Evolutionary conservation across 2,329 filamentous ascomycete species (phyloP).

Genomic region (Alternaria sp.): DNA sequence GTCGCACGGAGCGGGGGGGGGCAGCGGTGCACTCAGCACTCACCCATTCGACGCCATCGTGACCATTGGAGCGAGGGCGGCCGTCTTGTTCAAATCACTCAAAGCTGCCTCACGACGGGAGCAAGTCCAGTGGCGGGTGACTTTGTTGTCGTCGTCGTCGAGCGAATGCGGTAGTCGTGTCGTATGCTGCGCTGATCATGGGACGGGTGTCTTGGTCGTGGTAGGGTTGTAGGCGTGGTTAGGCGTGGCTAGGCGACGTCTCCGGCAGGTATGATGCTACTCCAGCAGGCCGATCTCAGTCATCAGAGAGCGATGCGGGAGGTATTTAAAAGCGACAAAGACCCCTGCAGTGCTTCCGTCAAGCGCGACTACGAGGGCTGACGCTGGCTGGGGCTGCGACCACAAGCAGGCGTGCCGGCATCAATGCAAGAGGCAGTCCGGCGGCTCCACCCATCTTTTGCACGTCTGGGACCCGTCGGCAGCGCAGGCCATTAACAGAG

Average conservation of each 20-base stretch:
- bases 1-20: constrained; percentile 49
- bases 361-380: constrained; percentile 24
- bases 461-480: constrained; percentile 32
- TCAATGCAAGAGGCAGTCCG: constrained; percentile 23
- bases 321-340: constrained; percentile 36
- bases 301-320: constrained; percentile 33
- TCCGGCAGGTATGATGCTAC: constrained; percentile 1
- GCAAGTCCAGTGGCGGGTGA: not conserved
- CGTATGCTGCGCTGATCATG: constrained; percentile 21
- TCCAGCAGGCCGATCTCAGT: constrained; percentile 29
- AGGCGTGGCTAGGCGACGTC: constrained; percentile 3
- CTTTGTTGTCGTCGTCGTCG: not conserved
- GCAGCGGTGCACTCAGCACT: constrained; percentile 33
- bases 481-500: constrained; percentile 29
- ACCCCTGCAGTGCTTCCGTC: constrained; percentile 28
- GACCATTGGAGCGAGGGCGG: constrained; percentile 47
- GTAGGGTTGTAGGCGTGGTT: not conserved
- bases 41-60: constrained; percentile 57
- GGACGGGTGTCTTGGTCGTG: constrained; percentile 1
- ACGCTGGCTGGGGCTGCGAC: constrained; percentile 24
- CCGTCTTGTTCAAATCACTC: not conserved
- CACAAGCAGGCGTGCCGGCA: constrained; percentile 24
- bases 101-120: too few relatives aligned
- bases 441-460: constrained; percentile 32
- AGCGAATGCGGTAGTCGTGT: constrained; percentile 15